phyloP scores from a whole-genome alignment of 441 rosid genomes.

The Pelargonium australe region DNA sequence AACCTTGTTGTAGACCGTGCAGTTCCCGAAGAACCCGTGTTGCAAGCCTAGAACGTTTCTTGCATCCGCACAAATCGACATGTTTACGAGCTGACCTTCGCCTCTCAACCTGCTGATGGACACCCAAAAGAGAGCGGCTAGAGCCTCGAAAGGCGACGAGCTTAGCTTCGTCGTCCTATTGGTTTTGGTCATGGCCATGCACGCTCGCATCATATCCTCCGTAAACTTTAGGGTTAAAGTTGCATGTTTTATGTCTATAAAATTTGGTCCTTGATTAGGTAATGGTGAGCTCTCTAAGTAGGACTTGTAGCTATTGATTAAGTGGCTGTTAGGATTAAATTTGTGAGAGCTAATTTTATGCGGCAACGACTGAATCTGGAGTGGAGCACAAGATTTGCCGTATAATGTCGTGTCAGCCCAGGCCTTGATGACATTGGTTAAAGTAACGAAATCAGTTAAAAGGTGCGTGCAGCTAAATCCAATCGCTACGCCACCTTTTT shows the following conservation, averaged over 20 bases:
- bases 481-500: constrained; percentile 60
- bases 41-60: constrained; percentile 44
- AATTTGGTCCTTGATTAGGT: not conserved
- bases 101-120: constrained; percentile 45
- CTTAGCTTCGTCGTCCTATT: not conserved
- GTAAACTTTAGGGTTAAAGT: constrained; percentile 41
- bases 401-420: constrained; percentile 58
- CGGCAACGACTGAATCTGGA: constrained; percentile 40
- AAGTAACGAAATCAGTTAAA: constrained; percentile 49
- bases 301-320: constrained; percentile 37
- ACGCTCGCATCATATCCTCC: constrained; percentile 35
- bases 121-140: constrained; percentile 55
- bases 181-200: constrained; percentile 29
- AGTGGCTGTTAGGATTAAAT: constrained; percentile 8
- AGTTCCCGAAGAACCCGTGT: constrained; percentile 52
- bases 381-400: constrained; percentile 37
- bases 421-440: constrained; percentile 47
- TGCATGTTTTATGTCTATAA: constrained; percentile 12
- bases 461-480: constrained; percentile 69
- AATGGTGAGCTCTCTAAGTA: constrained; percentile 15
- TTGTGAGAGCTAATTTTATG: constrained; percentile 11
- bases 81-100: constrained; percentile 29
- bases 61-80: constrained; percentile 48
- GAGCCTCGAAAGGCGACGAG: constrained; percentile 37
- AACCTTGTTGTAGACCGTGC: constrained; percentile 46